These are phyloP conservation scores for Blastobotrys illinoisensis DNA, from an alignment of 1,139 yeast species.

Conservation along the genomic window DNA sequence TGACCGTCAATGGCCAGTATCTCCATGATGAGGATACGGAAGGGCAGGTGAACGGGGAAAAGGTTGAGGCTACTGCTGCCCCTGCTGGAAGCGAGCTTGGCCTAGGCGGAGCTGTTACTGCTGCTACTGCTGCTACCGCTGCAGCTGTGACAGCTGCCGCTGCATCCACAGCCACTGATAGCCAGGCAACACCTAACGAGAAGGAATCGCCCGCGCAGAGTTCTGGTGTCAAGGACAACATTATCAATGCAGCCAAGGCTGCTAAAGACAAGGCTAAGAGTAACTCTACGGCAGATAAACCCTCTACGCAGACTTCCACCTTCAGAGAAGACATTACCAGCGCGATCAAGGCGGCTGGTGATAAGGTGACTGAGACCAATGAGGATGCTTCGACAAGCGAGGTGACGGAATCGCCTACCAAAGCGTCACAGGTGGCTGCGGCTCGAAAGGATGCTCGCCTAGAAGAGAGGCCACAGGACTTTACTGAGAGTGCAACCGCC, in stretches of 20 bases:
- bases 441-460: background rate
- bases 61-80: background rate
- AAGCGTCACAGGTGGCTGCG: background rate
- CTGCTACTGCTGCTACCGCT: constrained; percentile 55
- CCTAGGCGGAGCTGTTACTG: background rate
- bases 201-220: background rate
- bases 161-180: too few relatives aligned
- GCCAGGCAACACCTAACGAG: constrained; percentile 31
- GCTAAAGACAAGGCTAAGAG: background rate
- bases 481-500: background rate
- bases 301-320: background rate
- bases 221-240: background rate
- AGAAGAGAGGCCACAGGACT: background rate
- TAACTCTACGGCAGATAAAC: background rate
- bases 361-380: background rate
- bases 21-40: background rate
- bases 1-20: background rate
- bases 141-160: constrained; percentile 74
- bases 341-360: background rate
- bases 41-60: background rate
- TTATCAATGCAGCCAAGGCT: background rate
- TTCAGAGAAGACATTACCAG: background rate
- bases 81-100: background rate
- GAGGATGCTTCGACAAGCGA: background rate
- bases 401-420: background rate